A percentile compares a stretch with the other conserved stretches of the same genome.
phyloP scores from a whole-genome alignment of 2,329 filamentous ascomycete genomes.

The Beauveria varroae region DNA sequence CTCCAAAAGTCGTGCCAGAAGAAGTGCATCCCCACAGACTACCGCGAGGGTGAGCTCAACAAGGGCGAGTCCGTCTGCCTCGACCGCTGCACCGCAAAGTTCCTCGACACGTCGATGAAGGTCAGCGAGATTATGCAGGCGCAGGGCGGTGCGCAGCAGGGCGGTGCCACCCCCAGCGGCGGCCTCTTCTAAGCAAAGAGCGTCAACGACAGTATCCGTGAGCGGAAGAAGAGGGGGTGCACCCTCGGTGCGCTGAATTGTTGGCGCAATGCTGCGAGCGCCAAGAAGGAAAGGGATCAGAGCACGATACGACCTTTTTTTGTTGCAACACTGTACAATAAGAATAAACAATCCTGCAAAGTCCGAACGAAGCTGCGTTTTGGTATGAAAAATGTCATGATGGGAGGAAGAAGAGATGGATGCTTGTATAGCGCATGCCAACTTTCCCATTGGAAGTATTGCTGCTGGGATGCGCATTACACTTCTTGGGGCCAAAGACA shows the following conservation, averaged over 20 bases:
- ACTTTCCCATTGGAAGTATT: not conserved
- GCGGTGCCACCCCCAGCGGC: slow-evolving; percentile 33
- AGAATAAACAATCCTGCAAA: not conserved
- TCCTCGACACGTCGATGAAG: slow-evolving; percentile 98
- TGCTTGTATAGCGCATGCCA: not conserved
- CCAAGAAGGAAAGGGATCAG: not conserved
- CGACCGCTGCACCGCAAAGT: slow-evolving; percentile 94
- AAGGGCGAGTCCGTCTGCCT: slow-evolving; percentile 98
- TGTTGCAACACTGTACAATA: slow-evolving; percentile 7
- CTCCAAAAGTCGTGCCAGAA: slow-evolving; percentile 74
- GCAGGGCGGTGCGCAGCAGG: slow-evolving; percentile 63
- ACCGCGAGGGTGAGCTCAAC: slow-evolving; percentile 94
- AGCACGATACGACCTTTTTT: not conserved
- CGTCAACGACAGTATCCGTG: not conserved
- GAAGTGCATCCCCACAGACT: slow-evolving; percentile 88
- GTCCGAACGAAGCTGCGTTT: not conserved
- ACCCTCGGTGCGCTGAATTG: not conserved
- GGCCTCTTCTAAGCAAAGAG: slow-evolving; percentile 31
- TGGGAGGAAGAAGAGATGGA: not conserved
- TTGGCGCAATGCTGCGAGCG: not conserved
- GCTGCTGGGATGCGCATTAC: not conserved
- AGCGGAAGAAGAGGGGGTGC: not conserved
- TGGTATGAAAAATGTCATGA: not conserved
- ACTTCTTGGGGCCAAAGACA: not conserved
- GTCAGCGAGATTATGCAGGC: slow-evolving; percentile 94